A percentile compares a stretch with the other conserved stretches of the same genome.
Evolutionary conservation across 352 stramenopile genomes (phyloP).

Genomic region (Pythium inflatum): DNA sequence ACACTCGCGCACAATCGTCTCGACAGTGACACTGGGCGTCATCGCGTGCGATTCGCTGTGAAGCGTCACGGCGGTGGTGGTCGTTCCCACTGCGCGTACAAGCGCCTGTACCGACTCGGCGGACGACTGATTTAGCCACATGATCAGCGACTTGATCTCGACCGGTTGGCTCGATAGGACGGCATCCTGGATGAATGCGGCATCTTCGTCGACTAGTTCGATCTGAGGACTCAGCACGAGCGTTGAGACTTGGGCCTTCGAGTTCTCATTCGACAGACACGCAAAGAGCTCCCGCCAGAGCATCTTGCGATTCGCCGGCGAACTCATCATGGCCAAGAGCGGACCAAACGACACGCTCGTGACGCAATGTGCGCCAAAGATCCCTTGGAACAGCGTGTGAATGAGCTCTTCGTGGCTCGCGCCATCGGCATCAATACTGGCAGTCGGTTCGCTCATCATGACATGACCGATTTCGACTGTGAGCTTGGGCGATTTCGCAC

Average conservation of each 20-base stretch:
- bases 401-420: conserved; percentile 5
- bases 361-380: conserved; percentile 14
- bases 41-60: conserved; percentile 14
- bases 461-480: conserved; percentile 24
- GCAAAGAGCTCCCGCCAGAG: conserved; percentile 20
- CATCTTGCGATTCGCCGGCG: background rate
- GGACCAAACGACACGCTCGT: conserved; percentile 23
- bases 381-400: conserved; percentile 16
- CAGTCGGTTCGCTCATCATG: background rate
- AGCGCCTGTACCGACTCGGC: conserved; percentile 7
- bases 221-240: conserved; percentile 23
- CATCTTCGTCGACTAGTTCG: conserved; percentile 12
- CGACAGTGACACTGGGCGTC: conserved; percentile 8
- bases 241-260: background rate
- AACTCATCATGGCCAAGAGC: conserved; percentile 16
- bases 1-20: background rate
- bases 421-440: background rate
- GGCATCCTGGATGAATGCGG: conserved; percentile 10
- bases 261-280: background rate
- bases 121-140: conserved; percentile 22
- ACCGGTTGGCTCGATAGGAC: background rate
- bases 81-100: background rate
- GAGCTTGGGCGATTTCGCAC: background rate
- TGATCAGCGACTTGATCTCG: background rate
- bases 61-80: background rate